phyloP scores from a whole-genome alignment of 2,329 filamentous ascomycete genomes.

The Hymenoscyphus infarciens region DNA sequence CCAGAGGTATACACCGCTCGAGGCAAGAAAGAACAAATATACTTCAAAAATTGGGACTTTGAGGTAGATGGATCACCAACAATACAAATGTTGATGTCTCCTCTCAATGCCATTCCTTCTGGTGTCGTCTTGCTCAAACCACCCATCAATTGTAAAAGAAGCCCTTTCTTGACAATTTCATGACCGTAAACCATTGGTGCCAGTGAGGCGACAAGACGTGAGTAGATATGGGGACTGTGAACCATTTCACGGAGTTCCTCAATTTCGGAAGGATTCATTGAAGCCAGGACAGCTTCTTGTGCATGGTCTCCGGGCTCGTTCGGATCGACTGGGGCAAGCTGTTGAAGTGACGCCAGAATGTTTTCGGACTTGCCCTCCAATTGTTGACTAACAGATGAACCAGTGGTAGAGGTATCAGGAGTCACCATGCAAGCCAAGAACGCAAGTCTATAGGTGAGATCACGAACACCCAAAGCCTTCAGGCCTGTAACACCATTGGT shows the following conservation, averaged over 20 bases:
- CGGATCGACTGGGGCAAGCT: conserved; percentile 63
- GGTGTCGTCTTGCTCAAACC: conserved; percentile 88
- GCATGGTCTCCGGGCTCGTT: conserved; percentile 75
- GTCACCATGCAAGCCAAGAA: conserved; percentile 96
- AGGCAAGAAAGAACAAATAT: conserved; percentile 94
- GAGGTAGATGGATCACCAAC: conserved; percentile 96
- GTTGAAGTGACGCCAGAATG: conserved; percentile 79
- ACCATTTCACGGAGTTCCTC: conserved; percentile 91
- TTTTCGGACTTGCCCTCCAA: conserved; percentile 74
- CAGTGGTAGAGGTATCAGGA: conserved; percentile 78
- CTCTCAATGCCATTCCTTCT: conserved; percentile 92
- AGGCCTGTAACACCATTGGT: conserved; percentile 80
- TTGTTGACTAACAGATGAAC: conserved; percentile 66
- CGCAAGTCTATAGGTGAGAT: conserved; percentile 92
- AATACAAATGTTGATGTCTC: conserved; percentile 98
- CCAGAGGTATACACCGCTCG: conserved; percentile 96
- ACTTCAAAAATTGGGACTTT: conserved; percentile 98
- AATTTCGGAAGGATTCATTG: conserved; percentile 82
- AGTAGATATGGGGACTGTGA: conserved; percentile 92
- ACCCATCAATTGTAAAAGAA: conserved; percentile 92
- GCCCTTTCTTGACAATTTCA: conserved; percentile 94
- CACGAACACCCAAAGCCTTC: conserved; percentile 88
- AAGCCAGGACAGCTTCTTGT: conserved; percentile 81
- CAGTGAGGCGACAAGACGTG: conserved; percentile 85
- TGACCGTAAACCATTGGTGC: conserved; percentile 98